These are phyloP conservation scores for Decorospora gaudefroyi DNA, from an alignment of 2,329 filamentous ascomycete genomes.

Conservation along the genomic window DNA sequence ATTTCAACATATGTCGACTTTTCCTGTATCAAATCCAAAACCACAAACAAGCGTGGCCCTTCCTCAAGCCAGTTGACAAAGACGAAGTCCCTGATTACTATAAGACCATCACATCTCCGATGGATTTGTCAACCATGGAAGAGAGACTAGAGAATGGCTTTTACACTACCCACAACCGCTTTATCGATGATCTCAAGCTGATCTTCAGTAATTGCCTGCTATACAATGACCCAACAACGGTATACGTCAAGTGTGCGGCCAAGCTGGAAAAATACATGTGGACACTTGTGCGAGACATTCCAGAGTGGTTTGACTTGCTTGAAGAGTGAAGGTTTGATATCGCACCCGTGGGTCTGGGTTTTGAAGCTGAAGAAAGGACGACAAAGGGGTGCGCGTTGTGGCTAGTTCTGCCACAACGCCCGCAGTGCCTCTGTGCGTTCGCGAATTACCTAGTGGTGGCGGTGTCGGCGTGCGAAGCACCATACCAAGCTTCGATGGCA, in stretches of 20 bases:
- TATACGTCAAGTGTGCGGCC: constrained; percentile 91
- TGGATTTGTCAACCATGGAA: constrained; percentile 96
- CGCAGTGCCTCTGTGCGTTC: too few species aligned
- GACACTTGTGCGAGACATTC: constrained; percentile 84
- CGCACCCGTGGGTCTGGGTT: too few species aligned
- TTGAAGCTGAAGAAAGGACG: too few species aligned
- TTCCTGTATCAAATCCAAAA: constrained; percentile 94
- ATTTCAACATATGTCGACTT: constrained; percentile 90
- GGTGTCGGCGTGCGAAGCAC: constrained; percentile 20
- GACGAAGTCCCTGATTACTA: constrained; percentile 98
- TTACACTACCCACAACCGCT: constrained; percentile 90
- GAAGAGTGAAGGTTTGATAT: neutral
- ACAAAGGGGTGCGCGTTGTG: too few species aligned
- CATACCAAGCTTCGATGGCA: constrained; percentile 42
- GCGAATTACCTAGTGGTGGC: neutral
- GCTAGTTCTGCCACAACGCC: too few species aligned
- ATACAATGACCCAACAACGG: constrained; percentile 83
- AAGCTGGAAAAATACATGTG: constrained; percentile 95
- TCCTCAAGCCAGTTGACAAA: constrained; percentile 86
- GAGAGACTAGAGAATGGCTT: constrained; percentile 88
- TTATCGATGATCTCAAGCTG: constrained; percentile 82
- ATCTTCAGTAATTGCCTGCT: constrained; percentile 93
- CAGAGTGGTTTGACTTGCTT: constrained; percentile 83
- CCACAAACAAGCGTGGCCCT: constrained; percentile 89
- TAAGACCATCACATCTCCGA: constrained; percentile 93